phyloP scores from a whole-genome alignment of 2,329 filamentous ascomycete genomes.

The Neopestalotiopsis clavispora region DNA sequence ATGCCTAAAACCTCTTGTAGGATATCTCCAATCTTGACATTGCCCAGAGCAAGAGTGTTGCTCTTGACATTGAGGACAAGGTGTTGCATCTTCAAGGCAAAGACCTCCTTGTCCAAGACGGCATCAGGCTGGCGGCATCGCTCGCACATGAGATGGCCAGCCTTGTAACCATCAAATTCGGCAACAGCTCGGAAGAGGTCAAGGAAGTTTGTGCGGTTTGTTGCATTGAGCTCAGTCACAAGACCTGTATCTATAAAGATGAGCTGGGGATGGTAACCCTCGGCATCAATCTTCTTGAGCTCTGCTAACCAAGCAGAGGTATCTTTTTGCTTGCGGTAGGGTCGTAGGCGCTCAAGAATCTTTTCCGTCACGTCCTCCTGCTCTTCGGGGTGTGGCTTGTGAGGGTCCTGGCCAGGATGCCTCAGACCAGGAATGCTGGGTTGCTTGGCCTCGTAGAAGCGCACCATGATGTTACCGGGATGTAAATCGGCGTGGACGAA shows the following conservation, averaged over 20 bases:
- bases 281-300: conserved; percentile 76
- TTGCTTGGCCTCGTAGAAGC: conserved; percentile 86
- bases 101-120: conserved; percentile 87
- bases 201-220: conserved; percentile 88
- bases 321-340: conserved; percentile 67
- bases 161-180: conserved; percentile 95
- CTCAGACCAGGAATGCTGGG: conserved; percentile 64
- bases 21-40: conserved; percentile 95
- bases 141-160: conserved; percentile 94
- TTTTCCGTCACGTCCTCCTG: conserved; percentile 80
- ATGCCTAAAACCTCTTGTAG: conserved; percentile 88
- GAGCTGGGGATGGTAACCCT: conserved; percentile 91
- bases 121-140: conserved; percentile 90
- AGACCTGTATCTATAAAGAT: conserved; percentile 98
- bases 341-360: conserved; percentile 79
- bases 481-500: conserved; percentile 97
- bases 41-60: conserved; percentile 87
- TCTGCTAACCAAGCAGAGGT: conserved; percentile 74
- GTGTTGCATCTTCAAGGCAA: conserved; percentile 96
- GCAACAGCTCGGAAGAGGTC: conserved; percentile 95
- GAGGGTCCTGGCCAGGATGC: conserved; percentile 36
- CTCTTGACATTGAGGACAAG: conserved; percentile 90
- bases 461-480: conserved; percentile 98
- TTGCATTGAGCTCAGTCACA: conserved; percentile 88
- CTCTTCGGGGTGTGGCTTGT: conserved; percentile 28